Evolutionary conservation across 2,329 filamentous ascomycete genomes (phyloP).

Genomic region (Pseudopithomyces chartarum): DNA sequence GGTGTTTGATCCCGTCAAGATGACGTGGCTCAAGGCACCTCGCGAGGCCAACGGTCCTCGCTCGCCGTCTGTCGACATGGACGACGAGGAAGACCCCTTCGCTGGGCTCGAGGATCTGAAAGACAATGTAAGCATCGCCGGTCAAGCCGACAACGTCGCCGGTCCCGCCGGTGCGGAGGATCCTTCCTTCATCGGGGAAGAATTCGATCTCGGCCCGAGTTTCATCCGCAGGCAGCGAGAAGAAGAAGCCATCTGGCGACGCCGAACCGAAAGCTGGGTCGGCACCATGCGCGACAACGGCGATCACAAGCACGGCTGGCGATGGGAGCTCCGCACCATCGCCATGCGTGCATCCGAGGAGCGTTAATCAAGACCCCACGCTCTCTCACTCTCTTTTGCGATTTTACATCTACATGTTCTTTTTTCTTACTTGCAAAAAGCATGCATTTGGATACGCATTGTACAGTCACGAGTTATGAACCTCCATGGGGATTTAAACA

Average conservation of each 20-base stretch:
- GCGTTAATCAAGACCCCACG: conserved; percentile 19
- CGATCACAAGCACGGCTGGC: conserved; percentile 61
- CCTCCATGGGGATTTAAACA: conserved; percentile 32
- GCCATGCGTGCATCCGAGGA: conserved; percentile 38
- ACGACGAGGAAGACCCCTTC: conserved; percentile 92
- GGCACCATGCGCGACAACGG: conserved; percentile 57
- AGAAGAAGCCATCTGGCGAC: conserved; percentile 89
- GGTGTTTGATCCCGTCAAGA: conserved; percentile 95
- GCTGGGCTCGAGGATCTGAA: conserved; percentile 93
- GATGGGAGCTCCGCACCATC: conserved; percentile 70
- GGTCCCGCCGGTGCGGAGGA: conserved; percentile 32
- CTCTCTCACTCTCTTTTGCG: conserved; percentile 14
- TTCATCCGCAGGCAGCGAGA: conserved; percentile 88
- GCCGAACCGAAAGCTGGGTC: conserved; percentile 87
- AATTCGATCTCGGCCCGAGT: conserved; percentile 95
- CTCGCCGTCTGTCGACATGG: conserved; percentile 64
- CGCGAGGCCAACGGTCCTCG: conserved; percentile 40
- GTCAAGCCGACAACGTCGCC: conserved; percentile 27
- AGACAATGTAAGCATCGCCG: conserved; percentile 58
- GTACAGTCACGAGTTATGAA: conserved; percentile 39
- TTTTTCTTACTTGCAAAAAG: neutral
- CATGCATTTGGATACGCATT: conserved; percentile 14
- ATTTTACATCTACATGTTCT: conserved; percentile 8
- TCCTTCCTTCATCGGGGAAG: conserved; percentile 73
- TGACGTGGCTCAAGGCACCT: conserved; percentile 91